Evolutionary conservation across 2,329 filamentous ascomycete genomes (phyloP).

Genomic region (Neurospora crassa): DNA sequence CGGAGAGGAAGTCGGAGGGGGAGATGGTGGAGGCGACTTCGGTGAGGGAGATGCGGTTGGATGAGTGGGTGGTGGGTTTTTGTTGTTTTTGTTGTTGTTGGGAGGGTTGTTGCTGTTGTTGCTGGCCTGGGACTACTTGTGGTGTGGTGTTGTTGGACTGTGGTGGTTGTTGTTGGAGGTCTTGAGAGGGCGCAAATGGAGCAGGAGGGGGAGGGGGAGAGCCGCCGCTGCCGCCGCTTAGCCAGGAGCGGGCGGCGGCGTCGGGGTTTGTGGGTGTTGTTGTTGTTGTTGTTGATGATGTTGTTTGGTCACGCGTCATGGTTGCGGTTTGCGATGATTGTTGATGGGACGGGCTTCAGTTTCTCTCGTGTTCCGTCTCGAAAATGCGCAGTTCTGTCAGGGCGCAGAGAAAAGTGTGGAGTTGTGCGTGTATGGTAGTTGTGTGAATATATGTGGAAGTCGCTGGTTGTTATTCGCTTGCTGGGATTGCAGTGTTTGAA

Average conservation of each 20-base stretch:
- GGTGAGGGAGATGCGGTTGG: conserved; percentile 30
- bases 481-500: not conserved
- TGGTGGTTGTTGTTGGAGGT: not conserved
- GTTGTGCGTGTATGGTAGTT: no score
- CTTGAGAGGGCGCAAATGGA: not conserved
- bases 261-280: conserved; percentile 1
- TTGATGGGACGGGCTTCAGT: not conserved
- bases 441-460: not conserved
- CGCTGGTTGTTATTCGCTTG: not conserved
- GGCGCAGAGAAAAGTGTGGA: no score
- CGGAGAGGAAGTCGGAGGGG: conserved; percentile 56
- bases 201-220: not conserved
- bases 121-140: not conserved
- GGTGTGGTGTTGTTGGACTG: not conserved
- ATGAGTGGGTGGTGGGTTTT: not conserved
- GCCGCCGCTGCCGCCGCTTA: not conserved
- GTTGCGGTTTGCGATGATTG: not conserved
- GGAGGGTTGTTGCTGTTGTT: not conserved
- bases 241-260: conserved; percentile 9
- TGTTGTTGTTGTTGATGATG: not conserved
- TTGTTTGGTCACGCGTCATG: not conserved
- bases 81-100: not conserved
- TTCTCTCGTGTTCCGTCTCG: not conserved
- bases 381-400: not conserved
- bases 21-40: conserved; percentile 61